These are phyloP conservation scores for Petunia secreta DNA, from an alignment of 257 asterid species.

Conservation along the genomic window DNA sequence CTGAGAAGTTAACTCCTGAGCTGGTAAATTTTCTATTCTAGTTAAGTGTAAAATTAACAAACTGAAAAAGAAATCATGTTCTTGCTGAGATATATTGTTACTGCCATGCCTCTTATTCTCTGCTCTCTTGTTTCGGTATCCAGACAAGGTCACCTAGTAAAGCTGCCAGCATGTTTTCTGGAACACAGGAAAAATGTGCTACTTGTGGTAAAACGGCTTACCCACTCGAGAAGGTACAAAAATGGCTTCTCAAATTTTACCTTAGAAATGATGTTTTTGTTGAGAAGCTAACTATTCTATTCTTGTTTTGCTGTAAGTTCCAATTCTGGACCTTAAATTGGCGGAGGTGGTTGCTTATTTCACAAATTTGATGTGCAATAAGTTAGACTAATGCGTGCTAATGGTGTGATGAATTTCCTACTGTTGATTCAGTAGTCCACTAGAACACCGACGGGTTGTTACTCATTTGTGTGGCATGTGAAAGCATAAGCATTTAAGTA, in stretches of 20 bases:
- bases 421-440: neutral
- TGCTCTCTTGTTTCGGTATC: constrained; percentile 12
- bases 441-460: too few species aligned
- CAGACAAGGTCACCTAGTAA: constrained; percentile 96
- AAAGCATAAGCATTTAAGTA: too few species aligned
- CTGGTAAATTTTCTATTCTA: constrained; percentile 51
- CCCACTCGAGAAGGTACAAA: constrained; percentile 88
- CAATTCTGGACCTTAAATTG: neutral
- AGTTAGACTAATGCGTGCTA: neutral
- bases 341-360: neutral
- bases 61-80: neutral
- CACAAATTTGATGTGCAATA: neutral
- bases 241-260: neutral
- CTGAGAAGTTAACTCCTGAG: constrained; percentile 82
- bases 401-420: neutral
- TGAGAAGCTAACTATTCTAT: neutral
- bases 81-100: neutral
- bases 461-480: too few species aligned
- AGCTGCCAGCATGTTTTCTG: constrained; percentile 96
- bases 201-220: constrained; percentile 94
- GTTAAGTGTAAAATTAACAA: constrained; percentile 13
- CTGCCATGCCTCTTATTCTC: constrained; percentile 26
- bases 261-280: neutral
- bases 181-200: constrained; percentile 95
- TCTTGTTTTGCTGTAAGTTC: neutral